These are phyloP conservation scores for Pseudocercospora ulei DNA, from an alignment of 2,329 filamentous ascomycete genomes.

Conservation along the genomic window DNA sequence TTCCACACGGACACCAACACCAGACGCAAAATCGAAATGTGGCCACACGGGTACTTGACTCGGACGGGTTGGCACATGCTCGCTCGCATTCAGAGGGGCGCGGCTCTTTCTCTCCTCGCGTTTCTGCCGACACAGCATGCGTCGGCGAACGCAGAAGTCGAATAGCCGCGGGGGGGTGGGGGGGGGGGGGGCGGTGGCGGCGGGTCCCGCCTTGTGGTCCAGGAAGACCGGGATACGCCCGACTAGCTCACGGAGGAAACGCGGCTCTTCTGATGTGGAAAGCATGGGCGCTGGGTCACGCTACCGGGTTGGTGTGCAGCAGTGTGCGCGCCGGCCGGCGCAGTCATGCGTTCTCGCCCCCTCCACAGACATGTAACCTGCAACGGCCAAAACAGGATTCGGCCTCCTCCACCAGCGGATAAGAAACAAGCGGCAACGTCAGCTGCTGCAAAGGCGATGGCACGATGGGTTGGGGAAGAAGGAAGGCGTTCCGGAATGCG, in stretches of 20 bases:
- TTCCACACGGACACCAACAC: constrained; percentile 19
- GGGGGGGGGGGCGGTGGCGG: constrained; percentile 3
- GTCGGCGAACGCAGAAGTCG: background rate
- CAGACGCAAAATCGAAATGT: constrained; percentile 19
- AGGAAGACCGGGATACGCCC: background rate
- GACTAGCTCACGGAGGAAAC: constrained; percentile 4
- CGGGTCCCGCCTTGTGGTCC: constrained; percentile 4
- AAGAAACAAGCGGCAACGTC: too few relatives aligned
- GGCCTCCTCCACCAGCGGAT: too few relatives aligned
- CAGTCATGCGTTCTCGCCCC: too few relatives aligned
- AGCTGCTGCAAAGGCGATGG: too few relatives aligned
- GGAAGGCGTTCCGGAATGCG: too few relatives aligned
- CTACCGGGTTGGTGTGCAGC: too few relatives aligned
- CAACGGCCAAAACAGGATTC: too few relatives aligned
- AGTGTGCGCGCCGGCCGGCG: too few relatives aligned
- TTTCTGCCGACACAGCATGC: constrained; percentile 5
- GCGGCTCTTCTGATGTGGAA: too few relatives aligned
- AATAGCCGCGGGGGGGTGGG: background rate
- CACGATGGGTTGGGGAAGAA: too few relatives aligned
- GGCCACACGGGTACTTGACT: constrained; percentile 19
- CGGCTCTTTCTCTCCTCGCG: background rate
- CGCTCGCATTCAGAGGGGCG: background rate
- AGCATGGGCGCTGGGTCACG: too few relatives aligned
- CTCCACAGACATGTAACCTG: too few relatives aligned
- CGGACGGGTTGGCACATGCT: constrained; percentile 20